Conservation (phyloP, 179 eudicot genomes). For the Beta lomatogona region DNA sequence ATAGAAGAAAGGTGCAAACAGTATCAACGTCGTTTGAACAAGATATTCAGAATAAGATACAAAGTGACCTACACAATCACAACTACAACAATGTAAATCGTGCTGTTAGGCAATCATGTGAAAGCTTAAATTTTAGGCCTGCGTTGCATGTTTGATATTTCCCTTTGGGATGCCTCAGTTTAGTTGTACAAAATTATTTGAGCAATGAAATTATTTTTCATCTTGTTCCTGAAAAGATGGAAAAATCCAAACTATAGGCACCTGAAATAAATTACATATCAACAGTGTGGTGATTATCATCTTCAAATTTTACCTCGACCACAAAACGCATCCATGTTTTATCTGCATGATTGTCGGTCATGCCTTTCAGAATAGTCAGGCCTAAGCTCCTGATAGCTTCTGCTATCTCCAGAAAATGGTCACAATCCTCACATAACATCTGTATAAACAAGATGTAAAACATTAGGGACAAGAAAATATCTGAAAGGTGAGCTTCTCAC, state of each 20-base stretch:
- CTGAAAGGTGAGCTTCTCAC: neutral
- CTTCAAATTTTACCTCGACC: slow-evolving; percentile 65
- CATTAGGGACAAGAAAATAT: neutral
- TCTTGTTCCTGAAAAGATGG: neutral
- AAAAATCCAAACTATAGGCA: too few species aligned
- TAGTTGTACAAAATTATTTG: neutral
- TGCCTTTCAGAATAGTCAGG: slow-evolving; percentile 74
- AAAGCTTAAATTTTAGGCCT: neutral
- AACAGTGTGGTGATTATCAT: neutral
- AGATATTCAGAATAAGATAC: neutral
- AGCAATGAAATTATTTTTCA: neutral
- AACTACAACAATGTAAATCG: neutral
- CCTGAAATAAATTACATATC: neutral
- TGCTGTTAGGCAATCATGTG: neutral
- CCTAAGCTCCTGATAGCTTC: slow-evolving; percentile 79
- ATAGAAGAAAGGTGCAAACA: neutral
- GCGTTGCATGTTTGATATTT: neutral
- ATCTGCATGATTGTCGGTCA: slow-evolving; percentile 62
- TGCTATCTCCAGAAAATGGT: slow-evolving; percentile 70
- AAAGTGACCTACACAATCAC: neutral
- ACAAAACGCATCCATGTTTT: slow-evolving; percentile 79
- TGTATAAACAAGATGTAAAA: slow-evolving; percentile 29
- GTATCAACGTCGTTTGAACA: neutral
- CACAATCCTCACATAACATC: slow-evolving; percentile 74
- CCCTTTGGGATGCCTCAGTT: neutral